A percentile compares a stretch with the other conserved stretches of the same genome.
phyloP scores from a whole-genome alignment of 352 stramenopile genomes.

The Peronospora farinosa region DNA sequence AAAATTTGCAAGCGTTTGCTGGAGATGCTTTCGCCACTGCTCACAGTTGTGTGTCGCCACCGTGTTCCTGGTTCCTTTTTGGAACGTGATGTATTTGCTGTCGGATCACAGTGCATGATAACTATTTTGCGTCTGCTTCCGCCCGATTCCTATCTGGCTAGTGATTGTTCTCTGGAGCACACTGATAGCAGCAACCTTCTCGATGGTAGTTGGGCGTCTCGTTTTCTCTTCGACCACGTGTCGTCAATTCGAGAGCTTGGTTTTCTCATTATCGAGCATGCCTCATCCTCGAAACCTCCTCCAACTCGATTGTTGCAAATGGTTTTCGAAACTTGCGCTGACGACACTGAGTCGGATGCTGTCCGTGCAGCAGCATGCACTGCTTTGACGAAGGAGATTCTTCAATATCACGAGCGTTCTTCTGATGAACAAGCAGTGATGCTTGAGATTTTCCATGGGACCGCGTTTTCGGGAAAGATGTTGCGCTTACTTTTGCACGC shows the following conservation, averaged over 20 bases:
- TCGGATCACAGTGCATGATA: conserved; percentile 38
- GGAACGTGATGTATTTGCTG: conserved; percentile 34
- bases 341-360: conserved; percentile 46
- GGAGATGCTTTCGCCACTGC: conserved; percentile 37
- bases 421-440: conserved; percentile 18
- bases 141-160: conserved; percentile 15
- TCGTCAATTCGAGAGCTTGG: conserved; percentile 45
- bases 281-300: conserved; percentile 1
- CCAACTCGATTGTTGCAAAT: conserved; percentile 36
- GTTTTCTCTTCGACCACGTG: conserved; percentile 53
- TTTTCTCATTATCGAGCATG: conserved; percentile 27
- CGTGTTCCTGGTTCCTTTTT: conserved; percentile 49
- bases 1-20: conserved; percentile 37
- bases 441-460: conserved; percentile 15
- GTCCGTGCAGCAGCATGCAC: conserved; percentile 43
- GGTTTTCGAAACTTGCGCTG: conserved; percentile 39
- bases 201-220: conserved; percentile 44
- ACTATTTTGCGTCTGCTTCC: conserved; percentile 25
- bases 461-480: conserved; percentile 14
- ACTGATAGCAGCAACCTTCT: conserved; percentile 33
- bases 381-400: conserved; percentile 28
- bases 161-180: conserved; percentile 22
- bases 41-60: conserved; percentile 45
- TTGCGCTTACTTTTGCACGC: conserved; percentile 17
- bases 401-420: conserved; percentile 13